Percentiles rank a stretch among this genome's conserved stretches.
Evolutionary conservation across 129 eudicot genomes (phyloP).

Genomic region (Helianthus tuberosus): DNA sequence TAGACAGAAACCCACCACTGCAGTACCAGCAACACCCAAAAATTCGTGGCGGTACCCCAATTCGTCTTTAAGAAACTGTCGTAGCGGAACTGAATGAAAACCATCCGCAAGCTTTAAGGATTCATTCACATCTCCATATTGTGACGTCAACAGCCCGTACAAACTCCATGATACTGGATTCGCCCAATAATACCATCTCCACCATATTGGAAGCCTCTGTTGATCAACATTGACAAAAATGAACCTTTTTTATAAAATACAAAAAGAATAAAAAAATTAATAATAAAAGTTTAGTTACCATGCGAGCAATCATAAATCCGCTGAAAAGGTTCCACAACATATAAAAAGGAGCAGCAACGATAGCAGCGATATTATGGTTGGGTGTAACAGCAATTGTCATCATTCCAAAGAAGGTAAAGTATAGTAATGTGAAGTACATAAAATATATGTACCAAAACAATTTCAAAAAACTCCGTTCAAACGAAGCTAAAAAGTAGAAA

Average conservation of each 20-base stretch:
- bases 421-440: conserved; percentile 79
- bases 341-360: conserved; percentile 82
- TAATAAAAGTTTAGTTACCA: conserved; percentile 39
- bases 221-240: not conserved
- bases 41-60: conserved; percentile 75
- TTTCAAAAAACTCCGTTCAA: conserved; percentile 63
- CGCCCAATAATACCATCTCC: conserved; percentile 98
- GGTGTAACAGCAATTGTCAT: conserved; percentile 85
- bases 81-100: conserved; percentile 45
- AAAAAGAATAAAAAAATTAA: not conserved
- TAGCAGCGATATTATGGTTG: conserved; percentile 53
- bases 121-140: conserved; percentile 69
- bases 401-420: conserved; percentile 94
- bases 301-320: conserved; percentile 81
- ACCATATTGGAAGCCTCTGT: conserved; percentile 87
- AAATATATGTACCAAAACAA: conserved; percentile 77
- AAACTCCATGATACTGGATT: conserved; percentile 96
- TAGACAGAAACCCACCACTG: conserved; percentile 69
- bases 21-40: conserved; percentile 58
- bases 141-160: conserved; percentile 84
- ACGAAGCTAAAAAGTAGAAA: conserved; percentile 81
- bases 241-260: not conserved
- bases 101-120: conserved; percentile 70
- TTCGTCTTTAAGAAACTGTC: conserved; percentile 56
- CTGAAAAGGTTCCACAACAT: conserved; percentile 97